Conservation (phyloP, 1,284 basidiomycete species). For the Athelia sp. region DNA sequence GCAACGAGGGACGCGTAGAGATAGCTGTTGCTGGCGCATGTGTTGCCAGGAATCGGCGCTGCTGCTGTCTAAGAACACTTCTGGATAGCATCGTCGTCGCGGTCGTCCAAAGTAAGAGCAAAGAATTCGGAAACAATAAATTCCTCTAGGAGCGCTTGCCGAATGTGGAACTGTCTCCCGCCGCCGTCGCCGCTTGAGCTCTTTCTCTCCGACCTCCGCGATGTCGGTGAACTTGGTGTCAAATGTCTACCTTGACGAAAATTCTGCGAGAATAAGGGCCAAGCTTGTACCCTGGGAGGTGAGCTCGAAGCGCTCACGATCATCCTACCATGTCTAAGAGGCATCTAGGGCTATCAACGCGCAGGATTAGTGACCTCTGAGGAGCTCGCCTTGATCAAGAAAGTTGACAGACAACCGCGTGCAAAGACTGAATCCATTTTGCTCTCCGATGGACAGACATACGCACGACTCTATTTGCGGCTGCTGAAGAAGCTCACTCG, state of each 20-base stretch:
- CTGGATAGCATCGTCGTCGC: conserved; percentile 30
- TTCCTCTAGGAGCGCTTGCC: no score
- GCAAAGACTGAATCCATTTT: conserved; percentile 72
- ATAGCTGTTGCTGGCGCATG: background rate
- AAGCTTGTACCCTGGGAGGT: conserved; percentile 98
- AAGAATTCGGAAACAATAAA: no score
- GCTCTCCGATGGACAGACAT: conserved; percentile 75
- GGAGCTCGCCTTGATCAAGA: conserved; percentile 89
- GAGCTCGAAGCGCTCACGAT: conserved; percentile 2
- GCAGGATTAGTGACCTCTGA: conserved; percentile 87
- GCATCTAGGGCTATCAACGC: conserved; percentile 83
- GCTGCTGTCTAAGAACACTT: conserved; percentile 14
- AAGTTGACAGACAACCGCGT: conserved; percentile 77
- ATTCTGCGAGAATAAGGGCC: conserved; percentile 80
- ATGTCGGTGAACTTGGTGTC: conserved; percentile 85
- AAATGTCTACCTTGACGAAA: conserved; percentile 85
- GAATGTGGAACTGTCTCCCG: no score
- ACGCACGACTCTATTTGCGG: conserved; percentile 86
- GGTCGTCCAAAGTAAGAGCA: conserved; percentile 1
- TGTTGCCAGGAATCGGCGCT: conserved; percentile 29
- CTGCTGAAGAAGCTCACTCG: conserved; percentile 91
- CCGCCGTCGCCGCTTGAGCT: no score
- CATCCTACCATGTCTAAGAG: conserved; percentile 10
- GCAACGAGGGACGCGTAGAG: conserved; percentile 22
- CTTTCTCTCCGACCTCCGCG: conserved; percentile 4